Base-by-base conservation (phyloP, 805 yeast genomes). In the Ogataea thermomethanolica region DNA sequence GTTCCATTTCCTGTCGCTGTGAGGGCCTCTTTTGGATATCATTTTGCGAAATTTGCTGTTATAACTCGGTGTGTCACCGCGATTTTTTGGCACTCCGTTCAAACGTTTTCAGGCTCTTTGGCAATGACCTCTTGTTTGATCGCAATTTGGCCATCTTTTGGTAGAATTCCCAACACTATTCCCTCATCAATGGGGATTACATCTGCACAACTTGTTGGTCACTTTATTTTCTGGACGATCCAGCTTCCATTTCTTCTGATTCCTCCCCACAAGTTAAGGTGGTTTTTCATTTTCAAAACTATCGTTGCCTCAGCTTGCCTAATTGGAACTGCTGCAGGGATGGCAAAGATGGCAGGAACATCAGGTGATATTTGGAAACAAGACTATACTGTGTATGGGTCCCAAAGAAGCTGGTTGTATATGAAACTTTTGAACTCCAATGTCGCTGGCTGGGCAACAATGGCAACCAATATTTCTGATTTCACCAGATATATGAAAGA, bases 401-500 rank as follows among this genome's bases (percentile, higher is more conserved):
- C 58, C 3, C 54, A 47, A n/a, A 45, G 50, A 20, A 48, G 57
- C 1, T 58, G 62, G 62, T 37, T 54, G 4, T 53, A 53, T 21
- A 28, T 58, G 29, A 44, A 43, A 5, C 44, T 63, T 37, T 50
- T 62, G 28, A 51, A 58, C 35, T 51, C 62, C 7, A 54, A 62
- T 12, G 56, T 64, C 46, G 66, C 64, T 15, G 62, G 67, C 22
- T 49, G 51, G 49, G 66, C 67, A 7, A 66, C 69, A 3, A 46
- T 66, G 50, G 65, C 66, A 3, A 50, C 65, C 13, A 66, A 66
- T 44, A 61, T 62, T 39, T 50, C 62, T n/a, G 70, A 65, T 46
- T 66, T 66, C 48, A 64, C 69, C 3, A 57, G 70, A 46, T 66
- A 64, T 44, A 55, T 65, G 33, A 61, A 58, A 35, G 59, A 59